Percentiles rank a stretch among this genome's conserved stretches.
These are phyloP conservation scores for Cryphonectria naterciae DNA, from an alignment of 2,329 filamentous ascomycete genomes.

Conservation along the genomic window DNA sequence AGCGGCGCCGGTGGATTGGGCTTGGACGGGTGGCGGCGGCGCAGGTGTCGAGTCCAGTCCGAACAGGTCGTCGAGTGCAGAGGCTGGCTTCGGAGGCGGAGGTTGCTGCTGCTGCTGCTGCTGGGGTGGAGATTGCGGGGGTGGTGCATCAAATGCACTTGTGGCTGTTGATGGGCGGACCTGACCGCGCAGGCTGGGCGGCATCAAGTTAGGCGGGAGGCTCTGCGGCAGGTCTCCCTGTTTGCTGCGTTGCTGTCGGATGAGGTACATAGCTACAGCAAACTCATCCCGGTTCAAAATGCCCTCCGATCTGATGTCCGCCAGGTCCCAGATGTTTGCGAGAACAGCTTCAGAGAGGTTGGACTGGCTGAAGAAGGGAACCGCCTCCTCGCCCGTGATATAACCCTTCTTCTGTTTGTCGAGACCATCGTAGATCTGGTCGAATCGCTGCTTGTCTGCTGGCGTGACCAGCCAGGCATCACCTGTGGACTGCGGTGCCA, in stretches of 20 bases:
- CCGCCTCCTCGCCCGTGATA: conserved; percentile 93
- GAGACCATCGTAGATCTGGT: conserved; percentile 80
- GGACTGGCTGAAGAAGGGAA: conserved; percentile 91
- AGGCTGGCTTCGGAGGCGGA: conserved; percentile 48
- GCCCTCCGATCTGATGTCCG: conserved; percentile 90
- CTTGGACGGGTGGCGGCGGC: conserved; percentile 58
- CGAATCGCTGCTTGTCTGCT: conserved; percentile 85
- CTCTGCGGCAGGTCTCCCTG: conserved; percentile 72
- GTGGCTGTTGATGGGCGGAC: conserved; percentile 49
- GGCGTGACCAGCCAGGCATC: conserved; percentile 81
- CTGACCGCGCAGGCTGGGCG: conserved; percentile 79
- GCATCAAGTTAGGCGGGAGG: conserved; percentile 81
- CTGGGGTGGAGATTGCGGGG: conserved; percentile 43
- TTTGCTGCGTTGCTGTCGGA: conserved; percentile 82
- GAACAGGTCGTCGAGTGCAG: conserved; percentile 91
- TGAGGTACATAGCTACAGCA: conserved; percentile 95
- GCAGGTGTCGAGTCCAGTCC: conserved; percentile 74
- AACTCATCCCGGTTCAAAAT: conserved; percentile 88
- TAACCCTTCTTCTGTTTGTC: conserved; percentile 81
- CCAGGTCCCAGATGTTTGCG: conserved; percentile 95
- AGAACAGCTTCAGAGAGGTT: conserved; percentile 85
- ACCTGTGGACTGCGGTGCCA: conserved; percentile 48
- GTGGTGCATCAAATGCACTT: conserved; percentile 57
- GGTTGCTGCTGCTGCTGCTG: conserved; percentile 48
- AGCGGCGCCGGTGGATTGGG: conserved; percentile 77